Evolutionary conservation across 371 early-diverging fungal genomes (phyloP).

Genomic region (Circinella umbellata): DNA sequence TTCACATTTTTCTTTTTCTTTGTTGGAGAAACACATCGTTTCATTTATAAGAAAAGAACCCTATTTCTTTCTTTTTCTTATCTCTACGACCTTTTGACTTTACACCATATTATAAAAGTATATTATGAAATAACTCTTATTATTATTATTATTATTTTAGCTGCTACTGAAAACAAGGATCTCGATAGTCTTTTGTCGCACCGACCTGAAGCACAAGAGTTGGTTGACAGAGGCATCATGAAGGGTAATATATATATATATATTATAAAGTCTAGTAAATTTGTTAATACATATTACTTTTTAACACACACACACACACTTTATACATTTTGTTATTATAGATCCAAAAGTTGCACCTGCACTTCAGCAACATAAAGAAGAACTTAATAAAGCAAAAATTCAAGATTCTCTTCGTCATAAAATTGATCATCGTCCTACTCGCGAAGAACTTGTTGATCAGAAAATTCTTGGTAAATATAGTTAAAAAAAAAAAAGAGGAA

Average conservation of each 20-base stretch:
- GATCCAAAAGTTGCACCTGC: conserved; percentile 67
- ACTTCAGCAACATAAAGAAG: conserved; percentile 54
- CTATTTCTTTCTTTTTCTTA: background rate
- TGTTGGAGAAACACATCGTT: background rate
- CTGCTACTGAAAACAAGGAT: conserved; percentile 23
- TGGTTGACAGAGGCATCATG: conserved; percentile 75
- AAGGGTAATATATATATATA: conserved; percentile 45
- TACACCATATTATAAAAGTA: background rate
- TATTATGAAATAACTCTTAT: too few species aligned
- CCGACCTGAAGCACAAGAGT: conserved; percentile 67
- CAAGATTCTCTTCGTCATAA: conserved; percentile 74
- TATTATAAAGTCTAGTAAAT: too few species aligned
- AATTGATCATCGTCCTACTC: conserved; percentile 74
- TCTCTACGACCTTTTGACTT: background rate
- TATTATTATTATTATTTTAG: background rate
- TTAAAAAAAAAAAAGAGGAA: too few species aligned
- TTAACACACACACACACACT: too few species aligned
- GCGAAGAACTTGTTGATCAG: conserved; percentile 70
- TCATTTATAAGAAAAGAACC: background rate
- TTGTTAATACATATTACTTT: too few species aligned
- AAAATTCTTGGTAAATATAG: conserved; percentile 58
- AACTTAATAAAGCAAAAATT: conserved; percentile 65
- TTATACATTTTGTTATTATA: conserved; percentile 4
- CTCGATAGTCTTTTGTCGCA: conserved; percentile 62
- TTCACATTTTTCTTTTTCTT: background rate